phyloP scores from a whole-genome alignment of 805 yeast genomes.

The Candida verbasci region DNA sequence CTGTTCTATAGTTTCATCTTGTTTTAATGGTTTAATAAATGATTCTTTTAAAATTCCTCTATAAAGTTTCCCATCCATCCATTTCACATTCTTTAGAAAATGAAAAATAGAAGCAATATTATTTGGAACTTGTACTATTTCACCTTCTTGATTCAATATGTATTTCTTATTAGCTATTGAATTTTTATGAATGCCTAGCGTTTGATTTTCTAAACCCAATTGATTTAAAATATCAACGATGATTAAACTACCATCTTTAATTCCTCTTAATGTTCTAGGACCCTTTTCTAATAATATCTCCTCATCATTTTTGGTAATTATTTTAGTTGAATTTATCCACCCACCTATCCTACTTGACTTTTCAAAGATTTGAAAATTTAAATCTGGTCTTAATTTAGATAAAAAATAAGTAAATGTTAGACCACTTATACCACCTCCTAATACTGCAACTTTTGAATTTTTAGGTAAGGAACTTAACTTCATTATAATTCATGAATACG shows the following conservation, averaged over 20 bases:
- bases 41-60: slow-evolving; percentile 49
- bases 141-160: slow-evolving; percentile 43
- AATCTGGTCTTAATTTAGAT: slow-evolving; percentile 70
- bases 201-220: slow-evolving; percentile 43
- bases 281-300: slow-evolving; percentile 67
- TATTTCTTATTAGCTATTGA: slow-evolving; percentile 73
- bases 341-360: slow-evolving; percentile 62
- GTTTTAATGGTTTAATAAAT: slow-evolving; percentile 25
- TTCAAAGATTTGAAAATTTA: slow-evolving; percentile 62
- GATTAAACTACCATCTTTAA: slow-evolving; percentile 70
- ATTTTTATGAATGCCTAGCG: slow-evolving; percentile 54
- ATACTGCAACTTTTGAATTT: slow-evolving; percentile 55
- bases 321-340: slow-evolving; percentile 56
- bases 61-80: slow-evolving; percentile 18
- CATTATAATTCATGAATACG: not conserved
- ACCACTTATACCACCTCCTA: slow-evolving; percentile 91
- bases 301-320: slow-evolving; percentile 20
- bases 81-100: slow-evolving; percentile 22
- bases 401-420: slow-evolving; percentile 69
- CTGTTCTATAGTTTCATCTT: slow-evolving; percentile 69
- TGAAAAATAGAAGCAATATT: slow-evolving; percentile 22
- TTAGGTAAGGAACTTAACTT: slow-evolving; percentile 10
- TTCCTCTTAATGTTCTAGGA: slow-evolving; percentile 85
- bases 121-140: slow-evolving; percentile 54
- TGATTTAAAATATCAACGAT: slow-evolving; percentile 56